Conservation (phyloP, 1,284 basidiomycete genomes). For the Rhodotorula sp. region DNA sequence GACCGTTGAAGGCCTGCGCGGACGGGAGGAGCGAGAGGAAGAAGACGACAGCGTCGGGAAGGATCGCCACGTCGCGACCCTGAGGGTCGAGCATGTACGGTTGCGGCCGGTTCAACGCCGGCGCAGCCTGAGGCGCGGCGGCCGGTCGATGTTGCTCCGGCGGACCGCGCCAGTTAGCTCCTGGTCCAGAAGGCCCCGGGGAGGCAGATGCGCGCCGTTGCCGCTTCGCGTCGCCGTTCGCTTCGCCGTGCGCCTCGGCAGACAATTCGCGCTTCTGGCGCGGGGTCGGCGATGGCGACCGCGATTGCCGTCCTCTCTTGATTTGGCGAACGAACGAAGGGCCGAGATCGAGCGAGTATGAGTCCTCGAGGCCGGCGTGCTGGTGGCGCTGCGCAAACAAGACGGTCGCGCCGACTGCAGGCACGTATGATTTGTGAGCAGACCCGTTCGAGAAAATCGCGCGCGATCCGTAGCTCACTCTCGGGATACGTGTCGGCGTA, state of each 20-base stretch:
- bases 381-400: constrained; percentile 85
- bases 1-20: constrained; percentile 67
- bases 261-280: constrained; percentile 47
- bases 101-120: constrained; percentile 42
- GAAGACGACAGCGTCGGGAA: constrained; percentile 72
- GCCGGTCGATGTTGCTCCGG: constrained; percentile 11
- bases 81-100: constrained; percentile 38
- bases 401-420: constrained; percentile 78
- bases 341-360: constrained; percentile 83
- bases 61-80: constrained; percentile 34
- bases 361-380: constrained; percentile 83
- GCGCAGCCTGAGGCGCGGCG: constrained; percentile 54
- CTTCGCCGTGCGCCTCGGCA: constrained; percentile 54
- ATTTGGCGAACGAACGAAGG: constrained; percentile 18
- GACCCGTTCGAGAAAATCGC: not conserved
- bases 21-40: constrained; percentile 76
- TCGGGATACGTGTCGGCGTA: constrained; percentile 82
- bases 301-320: constrained; percentile 7
- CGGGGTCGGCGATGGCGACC: constrained; percentile 12
- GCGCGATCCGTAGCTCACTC: constrained; percentile 53
- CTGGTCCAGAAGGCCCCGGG: constrained; percentile 46
- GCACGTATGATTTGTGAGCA: not conserved
- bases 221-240: constrained; percentile 18
- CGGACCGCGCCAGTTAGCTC: not conserved
- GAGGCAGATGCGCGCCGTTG: constrained; percentile 33